These are phyloP conservation scores for Pezicula neosporulosa DNA, from an alignment of 2,329 filamentous ascomycete species.

Conservation along the genomic window DNA sequence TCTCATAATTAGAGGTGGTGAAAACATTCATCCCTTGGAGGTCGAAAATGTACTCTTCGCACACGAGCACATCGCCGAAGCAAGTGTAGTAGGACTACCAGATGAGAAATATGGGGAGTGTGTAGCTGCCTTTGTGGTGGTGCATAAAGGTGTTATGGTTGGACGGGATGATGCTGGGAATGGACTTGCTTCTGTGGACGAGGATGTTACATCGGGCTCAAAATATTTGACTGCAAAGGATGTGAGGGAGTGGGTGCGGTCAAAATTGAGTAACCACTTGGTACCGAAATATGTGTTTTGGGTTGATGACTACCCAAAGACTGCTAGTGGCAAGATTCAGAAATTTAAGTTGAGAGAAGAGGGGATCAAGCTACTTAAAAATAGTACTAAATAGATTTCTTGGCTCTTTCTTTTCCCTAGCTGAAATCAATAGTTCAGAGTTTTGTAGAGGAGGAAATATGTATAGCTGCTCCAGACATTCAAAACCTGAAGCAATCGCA, in stretches of 20 bases:
- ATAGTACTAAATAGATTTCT: too few species aligned
- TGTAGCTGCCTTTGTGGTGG: conserved; percentile 79
- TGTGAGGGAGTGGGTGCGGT: conserved; percentile 69
- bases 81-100: conserved; percentile 78
- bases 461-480: too few species aligned
- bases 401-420: too few species aligned
- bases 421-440: too few species aligned
- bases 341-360: conserved; percentile 81
- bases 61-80: conserved; percentile 68
- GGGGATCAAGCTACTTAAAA: conserved; percentile 43
- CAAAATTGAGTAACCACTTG: conserved; percentile 68
- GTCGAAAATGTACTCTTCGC: conserved; percentile 84
- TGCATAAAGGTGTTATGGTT: conserved; percentile 32
- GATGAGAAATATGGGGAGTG: conserved; percentile 83
- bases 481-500: too few species aligned
- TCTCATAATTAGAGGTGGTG: conserved; percentile 88
- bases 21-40: conserved; percentile 94
- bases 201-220: neutral
- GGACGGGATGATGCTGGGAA: conserved; percentile 24
- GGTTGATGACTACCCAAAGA: conserved; percentile 84
- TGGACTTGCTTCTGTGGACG: conserved; percentile 9
- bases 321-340: conserved; percentile 93
- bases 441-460: too few species aligned
- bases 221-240: conserved; percentile 13
- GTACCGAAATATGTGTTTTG: conserved; percentile 91